Conservation (phyloP, 176 grass and related monocot species). For the Oryza meridionalis region DNA sequence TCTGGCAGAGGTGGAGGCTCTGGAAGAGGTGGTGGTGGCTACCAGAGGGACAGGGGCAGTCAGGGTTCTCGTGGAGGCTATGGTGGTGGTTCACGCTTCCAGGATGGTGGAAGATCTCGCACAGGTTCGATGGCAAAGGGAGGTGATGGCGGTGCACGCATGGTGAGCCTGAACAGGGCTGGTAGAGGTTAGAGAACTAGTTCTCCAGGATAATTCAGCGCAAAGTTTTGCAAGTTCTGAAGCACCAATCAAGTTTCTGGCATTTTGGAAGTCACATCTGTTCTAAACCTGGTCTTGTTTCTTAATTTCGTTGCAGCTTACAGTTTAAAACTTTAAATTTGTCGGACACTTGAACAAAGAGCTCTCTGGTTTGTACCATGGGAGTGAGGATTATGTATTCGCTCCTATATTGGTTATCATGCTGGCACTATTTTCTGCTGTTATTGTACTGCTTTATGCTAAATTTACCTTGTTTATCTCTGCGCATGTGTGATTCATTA, state of each 20-base stretch:
- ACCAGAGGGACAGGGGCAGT: slow-evolving; percentile 62
- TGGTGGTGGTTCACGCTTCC: slow-evolving; percentile 52
- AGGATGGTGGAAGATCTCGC: slow-evolving; percentile 58
- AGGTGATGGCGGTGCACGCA: slow-evolving; percentile 61
- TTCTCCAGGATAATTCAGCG: slow-evolving; percentile 6
- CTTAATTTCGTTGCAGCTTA: slow-evolving; percentile 20
- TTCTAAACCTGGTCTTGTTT: neutral
- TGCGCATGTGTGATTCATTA: neutral
- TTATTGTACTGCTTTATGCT: neutral
- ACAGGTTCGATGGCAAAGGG: slow-evolving; percentile 39
- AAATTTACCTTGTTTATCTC: neutral
- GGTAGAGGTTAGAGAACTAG: slow-evolving; percentile 60
- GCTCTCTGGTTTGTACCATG: neutral
- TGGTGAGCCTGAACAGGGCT: slow-evolving; percentile 81
- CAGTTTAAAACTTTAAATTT: slow-evolving; percentile 18
- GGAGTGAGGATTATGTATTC: slow-evolving; percentile 34
- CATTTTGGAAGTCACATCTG: neutral
- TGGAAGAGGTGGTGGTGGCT: slow-evolving; percentile 54
- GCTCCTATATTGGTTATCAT: slow-evolving; percentile 34
- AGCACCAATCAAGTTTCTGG: slow-evolving; percentile 12
- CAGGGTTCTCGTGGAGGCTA: slow-evolving; percentile 61
- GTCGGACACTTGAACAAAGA: slow-evolving; percentile 1
- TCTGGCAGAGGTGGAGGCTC: slow-evolving; percentile 60
- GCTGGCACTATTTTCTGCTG: slow-evolving; percentile 17
- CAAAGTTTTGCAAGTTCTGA: slow-evolving; percentile 36